Base-by-base conservation (phyloP, 2,329 filamentous ascomycete species). In the Fusarium sulawesiense region DNA sequence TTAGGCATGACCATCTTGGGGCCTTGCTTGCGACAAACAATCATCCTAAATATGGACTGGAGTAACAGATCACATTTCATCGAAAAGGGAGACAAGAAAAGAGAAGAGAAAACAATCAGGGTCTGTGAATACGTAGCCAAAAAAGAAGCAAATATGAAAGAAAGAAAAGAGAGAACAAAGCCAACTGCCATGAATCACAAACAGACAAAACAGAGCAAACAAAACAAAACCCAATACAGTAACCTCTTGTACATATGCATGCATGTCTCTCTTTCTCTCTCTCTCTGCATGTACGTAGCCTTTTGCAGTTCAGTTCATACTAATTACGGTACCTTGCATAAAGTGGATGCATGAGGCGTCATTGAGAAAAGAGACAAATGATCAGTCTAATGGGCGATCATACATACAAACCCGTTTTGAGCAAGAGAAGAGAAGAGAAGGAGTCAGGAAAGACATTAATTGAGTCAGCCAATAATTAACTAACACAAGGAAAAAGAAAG, bases 381-480 rank as follows among this genome's bases (percentile, higher is more conserved):
- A 64, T 54, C 44, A 27, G 27, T 64, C 57, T 49, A 27, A 27
- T 51, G 32, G 49, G 20, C 18, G 40, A 41, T 23, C 25, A 50
- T 9, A 30, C 25, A 50, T 9, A 30, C 29, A 34, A 51, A 51
- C 34, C 25, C 32, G 32, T 41, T 42, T 51, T 34, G 11, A 51
- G 23, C 20, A 27, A 55, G 21, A 55, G 14, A 29, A 32, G 32
- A 37, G 12, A 30, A 30, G 29, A 30, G 25, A 14, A 50, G 48
- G 30, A 61, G 49, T 46, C 32, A 64, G 37, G 60, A 73, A 70
- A 60, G 64, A 66, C 59, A 73, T 66, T 44, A 32, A 64, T 72
- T 71, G 66, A 57, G 71, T 34, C 30, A 32, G 32, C n/a, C 30
- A n/a, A 21, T n/a, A 40, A 37, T n/a, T 11, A 4, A 32, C 30